Evolutionary conservation across 2,329 filamentous ascomycete species (phyloP).

Genomic region (Aureobasidium zeae): DNA sequence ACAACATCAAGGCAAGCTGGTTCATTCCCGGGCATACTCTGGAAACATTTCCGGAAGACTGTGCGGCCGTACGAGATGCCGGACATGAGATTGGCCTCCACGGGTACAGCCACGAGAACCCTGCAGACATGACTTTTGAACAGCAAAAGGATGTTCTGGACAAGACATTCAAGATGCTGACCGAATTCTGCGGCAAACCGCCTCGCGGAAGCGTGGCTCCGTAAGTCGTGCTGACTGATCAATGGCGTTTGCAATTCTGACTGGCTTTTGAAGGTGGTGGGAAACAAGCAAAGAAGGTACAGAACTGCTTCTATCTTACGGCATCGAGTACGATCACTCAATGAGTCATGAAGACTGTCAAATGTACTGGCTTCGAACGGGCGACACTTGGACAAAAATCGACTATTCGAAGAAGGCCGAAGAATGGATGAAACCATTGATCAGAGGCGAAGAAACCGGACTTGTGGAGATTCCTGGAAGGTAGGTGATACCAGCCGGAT

Average conservation of each 20-base stretch:
- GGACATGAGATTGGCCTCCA: conserved; percentile 61
- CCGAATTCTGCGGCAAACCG: conserved; percentile 60
- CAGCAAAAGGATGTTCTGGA: conserved; percentile 68
- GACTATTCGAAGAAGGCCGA: conserved; percentile 54
- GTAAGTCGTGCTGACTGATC: background rate
- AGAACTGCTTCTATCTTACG: conserved; percentile 55
- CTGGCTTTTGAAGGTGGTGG: conserved; percentile 46
- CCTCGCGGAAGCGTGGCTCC: conserved; percentile 65
- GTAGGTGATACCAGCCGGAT: conserved; percentile 29
- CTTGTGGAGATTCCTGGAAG: conserved; percentile 56
- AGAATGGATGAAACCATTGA: conserved; percentile 58
- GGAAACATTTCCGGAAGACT: conserved; percentile 59
- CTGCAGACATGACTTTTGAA: conserved; percentile 60
- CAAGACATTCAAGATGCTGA: conserved; percentile 63
- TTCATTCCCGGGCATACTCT: conserved; percentile 56
- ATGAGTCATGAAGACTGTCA: conserved; percentile 56
- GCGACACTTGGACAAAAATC: conserved; percentile 59
- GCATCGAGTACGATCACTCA: conserved; percentile 60
- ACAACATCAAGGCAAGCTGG: conserved; percentile 61
- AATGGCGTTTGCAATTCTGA: too few species aligned
- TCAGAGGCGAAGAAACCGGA: conserved; percentile 50
- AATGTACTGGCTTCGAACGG: conserved; percentile 52
- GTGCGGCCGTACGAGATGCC: conserved; percentile 50
- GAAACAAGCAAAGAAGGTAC: conserved; percentile 60
- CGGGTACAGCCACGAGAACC: conserved; percentile 68